phyloP scores from a whole-genome alignment of 106 monocot genomes.

The Iris macrosiphon region DNA sequence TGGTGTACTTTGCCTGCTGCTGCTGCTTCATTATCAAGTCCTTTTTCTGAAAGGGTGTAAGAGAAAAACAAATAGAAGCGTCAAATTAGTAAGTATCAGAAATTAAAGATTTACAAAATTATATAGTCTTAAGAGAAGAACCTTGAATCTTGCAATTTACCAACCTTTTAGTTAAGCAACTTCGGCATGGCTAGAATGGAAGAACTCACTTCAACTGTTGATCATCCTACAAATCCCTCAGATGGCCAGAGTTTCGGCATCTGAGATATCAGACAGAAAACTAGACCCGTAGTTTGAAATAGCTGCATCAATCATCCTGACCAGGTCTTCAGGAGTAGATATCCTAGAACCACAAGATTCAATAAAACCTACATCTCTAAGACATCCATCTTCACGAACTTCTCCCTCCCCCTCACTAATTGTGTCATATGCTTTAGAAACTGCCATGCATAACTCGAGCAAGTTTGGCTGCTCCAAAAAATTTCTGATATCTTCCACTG shows the following conservation, averaged over 20 bases:
- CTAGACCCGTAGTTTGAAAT: slow-evolving; percentile 9
- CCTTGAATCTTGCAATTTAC: background rate
- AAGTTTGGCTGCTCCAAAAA: slow-evolving; percentile 50
- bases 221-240: background rate
- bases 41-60: background rate
- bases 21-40: background rate
- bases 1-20: too few relatives aligned
- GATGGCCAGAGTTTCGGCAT: background rate
- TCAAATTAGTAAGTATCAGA: background rate
- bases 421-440: slow-evolving; percentile 26
- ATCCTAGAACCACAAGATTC: slow-evolving; percentile 8
- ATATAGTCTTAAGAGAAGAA: background rate
- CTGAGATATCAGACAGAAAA: slow-evolving; percentile 2
- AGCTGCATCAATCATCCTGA: slow-evolving; percentile 51
- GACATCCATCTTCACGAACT: slow-evolving; percentile 3
- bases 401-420: background rate
- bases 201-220: background rate
- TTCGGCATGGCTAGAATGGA: background rate
- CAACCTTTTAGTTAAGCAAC: background rate
- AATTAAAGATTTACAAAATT: background rate
- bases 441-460: slow-evolving; percentile 22
- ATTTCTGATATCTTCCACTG: slow-evolving; percentile 20
- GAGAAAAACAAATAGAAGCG: background rate
- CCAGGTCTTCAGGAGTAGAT: slow-evolving; percentile 39
- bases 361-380: slow-evolving; percentile 6